These are phyloP conservation scores for Microbotryum violaceum DNA, from an alignment of 1,284 basidiomycete species.

Conservation along the genomic window DNA sequence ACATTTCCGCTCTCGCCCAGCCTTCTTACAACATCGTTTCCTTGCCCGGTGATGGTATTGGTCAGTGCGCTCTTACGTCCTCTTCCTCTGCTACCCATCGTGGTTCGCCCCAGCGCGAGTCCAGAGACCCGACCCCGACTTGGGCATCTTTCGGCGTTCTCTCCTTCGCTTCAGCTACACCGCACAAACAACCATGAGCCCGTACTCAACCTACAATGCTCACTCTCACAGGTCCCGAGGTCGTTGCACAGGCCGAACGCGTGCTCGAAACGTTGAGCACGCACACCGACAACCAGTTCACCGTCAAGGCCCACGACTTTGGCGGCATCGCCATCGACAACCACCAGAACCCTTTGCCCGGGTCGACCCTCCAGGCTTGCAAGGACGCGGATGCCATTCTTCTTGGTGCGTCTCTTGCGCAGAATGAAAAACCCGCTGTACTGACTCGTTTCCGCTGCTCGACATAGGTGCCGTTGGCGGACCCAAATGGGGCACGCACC, in stretches of 20 bases:
- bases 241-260: conserved; percentile 77
- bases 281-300: conserved; percentile 63
- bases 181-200: too few relatives aligned
- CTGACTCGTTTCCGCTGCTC: not conserved
- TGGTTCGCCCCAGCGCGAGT: too few relatives aligned
- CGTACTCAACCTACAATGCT: not conserved
- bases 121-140: too few relatives aligned
- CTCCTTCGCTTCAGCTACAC: not conserved
- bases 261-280: conserved; percentile 70
- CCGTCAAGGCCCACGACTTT: conserved; percentile 62
- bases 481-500: conserved; percentile 92
- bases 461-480: conserved; percentile 82
- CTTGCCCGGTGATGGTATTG: conserved; percentile 94
- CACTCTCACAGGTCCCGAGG: conserved; percentile 68
- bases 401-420: conserved; percentile 55
- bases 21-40: conserved; percentile 66
- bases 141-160: not conserved
- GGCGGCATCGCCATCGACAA: conserved; percentile 92
- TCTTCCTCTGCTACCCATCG: not conserved
- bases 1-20: not conserved
- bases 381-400: conserved; percentile 83
- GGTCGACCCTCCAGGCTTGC: conserved; percentile 76
- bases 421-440: too few relatives aligned
- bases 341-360: conserved; percentile 72
- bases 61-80: conserved; percentile 45